A percentile compares a stretch with the other conserved stretches of the same genome.
These are phyloP conservation scores for Elaeagnus macrophylla DNA, from an alignment of 306 rosid genomes.

Conservation along the genomic window DNA sequence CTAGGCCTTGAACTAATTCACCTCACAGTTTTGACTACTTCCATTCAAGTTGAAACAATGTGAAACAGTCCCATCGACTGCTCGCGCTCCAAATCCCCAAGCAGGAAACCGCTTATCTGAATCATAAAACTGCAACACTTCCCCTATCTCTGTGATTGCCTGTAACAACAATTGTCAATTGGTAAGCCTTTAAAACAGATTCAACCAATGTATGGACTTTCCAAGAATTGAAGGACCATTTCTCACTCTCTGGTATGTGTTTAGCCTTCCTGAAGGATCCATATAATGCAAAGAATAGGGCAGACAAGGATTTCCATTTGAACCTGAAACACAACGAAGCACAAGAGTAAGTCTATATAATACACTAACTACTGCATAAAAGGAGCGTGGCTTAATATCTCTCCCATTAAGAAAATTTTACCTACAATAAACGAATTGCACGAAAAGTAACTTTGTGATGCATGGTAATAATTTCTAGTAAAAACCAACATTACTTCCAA, in stretches of 20 bases:
- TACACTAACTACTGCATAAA: neutral
- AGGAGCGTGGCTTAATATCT: conserved; percentile 6
- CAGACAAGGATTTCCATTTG: conserved; percentile 96
- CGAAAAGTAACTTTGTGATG: too few relatives aligned
- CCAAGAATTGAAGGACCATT: conserved; percentile 16
- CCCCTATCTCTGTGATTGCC: conserved; percentile 93
- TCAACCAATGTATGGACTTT: conserved; percentile 9
- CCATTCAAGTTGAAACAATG: conserved; percentile 99
- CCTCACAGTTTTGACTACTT: conserved; percentile 88
- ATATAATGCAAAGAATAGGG: conserved; percentile 99
- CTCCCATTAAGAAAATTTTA: too few relatives aligned
- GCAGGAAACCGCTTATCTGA: conserved; percentile 92
- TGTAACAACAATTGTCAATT: conserved; percentile 29
- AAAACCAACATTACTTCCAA: too few relatives aligned
- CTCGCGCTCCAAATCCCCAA: conserved; percentile 99
- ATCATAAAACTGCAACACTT: conserved; percentile 89
- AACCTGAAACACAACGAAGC: conserved; percentile 55
- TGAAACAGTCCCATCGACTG: conserved; percentile 95
- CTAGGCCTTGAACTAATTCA: too few relatives aligned
- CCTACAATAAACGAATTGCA: too few relatives aligned
- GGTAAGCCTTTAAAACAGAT: conserved; percentile 19
- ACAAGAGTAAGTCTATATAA: conserved; percentile 14
- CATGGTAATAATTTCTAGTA: too few relatives aligned
- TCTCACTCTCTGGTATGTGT: conserved; percentile 95
- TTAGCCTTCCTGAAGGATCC: conserved; percentile 90